Conservation (phyloP, 768 basidiomycete genomes). For the Strobilomyces confusus region DNA sequence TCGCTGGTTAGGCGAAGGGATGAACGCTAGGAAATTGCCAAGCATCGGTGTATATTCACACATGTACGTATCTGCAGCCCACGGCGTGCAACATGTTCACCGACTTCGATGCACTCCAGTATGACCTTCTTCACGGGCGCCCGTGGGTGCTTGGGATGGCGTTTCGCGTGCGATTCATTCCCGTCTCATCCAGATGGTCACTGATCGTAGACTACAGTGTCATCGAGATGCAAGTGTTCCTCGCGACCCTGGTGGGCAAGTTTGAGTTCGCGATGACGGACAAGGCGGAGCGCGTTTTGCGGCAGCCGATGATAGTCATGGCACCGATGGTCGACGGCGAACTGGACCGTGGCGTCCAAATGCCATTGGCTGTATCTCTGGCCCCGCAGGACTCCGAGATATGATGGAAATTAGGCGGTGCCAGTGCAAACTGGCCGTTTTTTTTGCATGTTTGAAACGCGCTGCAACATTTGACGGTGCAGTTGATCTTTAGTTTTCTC, state of each 20-base stretch:
- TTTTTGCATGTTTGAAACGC: background rate
- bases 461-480: no score
- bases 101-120: background rate
- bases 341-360: constrained; percentile 25
- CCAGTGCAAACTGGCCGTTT: background rate
- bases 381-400: constrained; percentile 1
- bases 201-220: constrained; percentile 24
- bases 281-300: constrained; percentile 23
- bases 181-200: no score
- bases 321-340: constrained; percentile 26
- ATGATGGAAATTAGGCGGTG: background rate
- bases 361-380: constrained; percentile 23
- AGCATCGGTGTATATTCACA: no score
- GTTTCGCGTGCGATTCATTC: constrained; percentile 19
- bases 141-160: constrained; percentile 24
- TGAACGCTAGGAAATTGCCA: no score
- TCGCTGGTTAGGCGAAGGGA: no score
- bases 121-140: constrained; percentile 16
- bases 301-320: constrained; percentile 31
- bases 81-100: no score
- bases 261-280: no score
- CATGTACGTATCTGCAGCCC: no score
- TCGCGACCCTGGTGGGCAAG: constrained; percentile 47
- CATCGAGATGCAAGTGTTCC: constrained; percentile 51
- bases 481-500: no score